Percentiles rank a stretch among this genome's conserved stretches.
Evolutionary conservation across 352 stramenopile species (phyloP).

Genomic region (Globisporangium camurandrum): DNA sequence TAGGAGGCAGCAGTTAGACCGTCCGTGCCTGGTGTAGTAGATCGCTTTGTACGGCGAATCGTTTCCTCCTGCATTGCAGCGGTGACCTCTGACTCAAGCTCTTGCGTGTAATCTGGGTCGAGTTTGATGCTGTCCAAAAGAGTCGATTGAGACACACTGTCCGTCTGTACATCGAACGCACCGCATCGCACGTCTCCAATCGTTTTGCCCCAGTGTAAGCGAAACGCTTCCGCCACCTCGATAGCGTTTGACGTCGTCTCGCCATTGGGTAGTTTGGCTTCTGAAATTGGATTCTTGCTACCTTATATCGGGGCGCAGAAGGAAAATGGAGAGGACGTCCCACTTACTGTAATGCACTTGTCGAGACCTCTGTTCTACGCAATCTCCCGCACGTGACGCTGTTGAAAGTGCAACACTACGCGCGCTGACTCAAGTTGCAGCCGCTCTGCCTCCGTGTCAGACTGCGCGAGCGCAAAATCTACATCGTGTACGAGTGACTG

Average conservation of each 20-base stretch:
- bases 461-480: not conserved
- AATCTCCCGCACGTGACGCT: not conserved
- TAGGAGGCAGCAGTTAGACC: conserved; percentile 17
- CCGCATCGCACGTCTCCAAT: not conserved
- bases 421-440: not conserved
- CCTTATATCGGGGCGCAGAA: not conserved
- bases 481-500: not conserved
- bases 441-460: not conserved
- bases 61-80: not conserved
- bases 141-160: no score
- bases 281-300: not conserved
- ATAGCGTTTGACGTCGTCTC: not conserved
- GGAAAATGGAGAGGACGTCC: not conserved
- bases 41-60: conserved; percentile 1
- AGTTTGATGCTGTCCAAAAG: not conserved
- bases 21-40: conserved; percentile 6
- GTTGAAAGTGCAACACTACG: not conserved
- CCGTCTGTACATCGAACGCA: no score
- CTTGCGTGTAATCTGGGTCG: not conserved
- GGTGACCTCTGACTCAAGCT: not conserved
- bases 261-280: no score
- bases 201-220: not conserved
- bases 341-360: not conserved
- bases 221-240: not conserved
- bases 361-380: not conserved